Evolutionary conservation across 352 stramenopile genomes (phyloP), one percentile per base, ranked within the genome.

Genomic region (Lagenidium giganteum): DNA sequence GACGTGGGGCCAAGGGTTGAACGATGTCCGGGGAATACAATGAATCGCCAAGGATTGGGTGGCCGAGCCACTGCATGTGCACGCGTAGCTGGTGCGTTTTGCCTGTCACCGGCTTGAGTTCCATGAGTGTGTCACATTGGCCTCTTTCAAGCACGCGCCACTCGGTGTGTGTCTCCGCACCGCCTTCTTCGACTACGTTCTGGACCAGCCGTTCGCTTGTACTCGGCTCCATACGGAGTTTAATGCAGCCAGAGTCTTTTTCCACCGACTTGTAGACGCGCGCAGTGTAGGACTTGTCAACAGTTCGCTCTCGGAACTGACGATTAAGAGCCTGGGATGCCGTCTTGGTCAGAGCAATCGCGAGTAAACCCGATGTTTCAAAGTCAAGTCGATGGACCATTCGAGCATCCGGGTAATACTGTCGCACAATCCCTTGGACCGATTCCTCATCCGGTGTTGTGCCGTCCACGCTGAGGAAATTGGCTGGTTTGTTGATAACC

Each of bases 61-160:
- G 86, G 8, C 88, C 91, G 34, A 97, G 57, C 16, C 88, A 67
- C 23, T 89, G 69, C 75, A 96, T 88, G 57, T 98, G 93, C 35
- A 97, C 83, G 63, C 95, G 91, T 21, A 98, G 67, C 66, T 98
- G 93, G 69, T 98, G 93, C n/a, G 87, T 96, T 61, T 95, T 81
- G 29, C 81, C 80, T 0, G 81, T 93, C 26, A 89, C 41, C 2
- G 84, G 80, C 36, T 61, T 74, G 24, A 95, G 73, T 33, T 83
- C 44, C 47, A 94, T 47, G 11, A 82, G 51, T 5, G 73, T 77
- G 20, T 17, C 17, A 21, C 36, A 29, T 27, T 23, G 23, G 41
- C 31, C 20, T 63, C 58, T 8, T 27, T 62, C 39, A 45, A 70
- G 31, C 66, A 70, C 38, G 48, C 71, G 51, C 60, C 60, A 69